Evolutionary conservation across 2,329 filamentous ascomycete species (phyloP).

Genomic region (Phyllosticta capitalensis): DNA sequence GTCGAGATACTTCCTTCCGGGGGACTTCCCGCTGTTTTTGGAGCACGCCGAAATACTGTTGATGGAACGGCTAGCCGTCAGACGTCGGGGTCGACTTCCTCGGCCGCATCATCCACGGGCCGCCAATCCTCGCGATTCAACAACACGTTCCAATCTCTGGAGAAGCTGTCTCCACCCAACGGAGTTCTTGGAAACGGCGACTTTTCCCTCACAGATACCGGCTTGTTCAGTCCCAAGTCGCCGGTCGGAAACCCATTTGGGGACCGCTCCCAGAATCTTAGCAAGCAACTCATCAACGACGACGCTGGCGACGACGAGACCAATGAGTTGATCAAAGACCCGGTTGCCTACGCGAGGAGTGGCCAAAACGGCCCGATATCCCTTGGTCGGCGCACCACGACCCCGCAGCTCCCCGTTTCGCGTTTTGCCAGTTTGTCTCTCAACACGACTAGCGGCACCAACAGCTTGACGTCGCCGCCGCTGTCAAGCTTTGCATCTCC

Average conservation of each 20-base stretch:
- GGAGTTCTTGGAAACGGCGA: slow-evolving; percentile 48
- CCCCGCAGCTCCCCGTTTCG: slow-evolving; percentile 59
- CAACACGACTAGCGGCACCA: slow-evolving; percentile 49
- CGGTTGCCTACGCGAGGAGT: slow-evolving; percentile 64
- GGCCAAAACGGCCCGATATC: slow-evolving; percentile 41
- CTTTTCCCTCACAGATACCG: slow-evolving; percentile 48
- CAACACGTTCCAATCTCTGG: slow-evolving; percentile 51
- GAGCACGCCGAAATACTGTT: slow-evolving; percentile 45
- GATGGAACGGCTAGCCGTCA: slow-evolving; percentile 39
- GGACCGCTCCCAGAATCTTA: slow-evolving; percentile 41
- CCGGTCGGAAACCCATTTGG: slow-evolving; percentile 61
- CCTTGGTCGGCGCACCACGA: slow-evolving; percentile 57
- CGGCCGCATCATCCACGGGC: slow-evolving; percentile 32
- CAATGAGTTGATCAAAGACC: slow-evolving; percentile 60
- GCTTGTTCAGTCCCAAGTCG: slow-evolving; percentile 62
- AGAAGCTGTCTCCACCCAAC: slow-evolving; percentile 53
- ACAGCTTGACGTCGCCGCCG: slow-evolving; percentile 43
- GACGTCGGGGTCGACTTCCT: slow-evolving; percentile 37
- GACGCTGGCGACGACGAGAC: slow-evolving; percentile 63
- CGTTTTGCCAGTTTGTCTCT: slow-evolving; percentile 63
- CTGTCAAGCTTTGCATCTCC: slow-evolving; percentile 45
- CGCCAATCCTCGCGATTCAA: slow-evolving; percentile 53
- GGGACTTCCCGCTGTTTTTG: slow-evolving; percentile 23
- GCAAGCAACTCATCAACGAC: slow-evolving; percentile 64
- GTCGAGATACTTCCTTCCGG: slow-evolving; percentile 39